A percentile compares a stretch with the other conserved stretches of the same genome.
Evolutionary conservation across 352 stramenopile species (phyloP).

Genomic region (Thraustochytrium sp.): DNA sequence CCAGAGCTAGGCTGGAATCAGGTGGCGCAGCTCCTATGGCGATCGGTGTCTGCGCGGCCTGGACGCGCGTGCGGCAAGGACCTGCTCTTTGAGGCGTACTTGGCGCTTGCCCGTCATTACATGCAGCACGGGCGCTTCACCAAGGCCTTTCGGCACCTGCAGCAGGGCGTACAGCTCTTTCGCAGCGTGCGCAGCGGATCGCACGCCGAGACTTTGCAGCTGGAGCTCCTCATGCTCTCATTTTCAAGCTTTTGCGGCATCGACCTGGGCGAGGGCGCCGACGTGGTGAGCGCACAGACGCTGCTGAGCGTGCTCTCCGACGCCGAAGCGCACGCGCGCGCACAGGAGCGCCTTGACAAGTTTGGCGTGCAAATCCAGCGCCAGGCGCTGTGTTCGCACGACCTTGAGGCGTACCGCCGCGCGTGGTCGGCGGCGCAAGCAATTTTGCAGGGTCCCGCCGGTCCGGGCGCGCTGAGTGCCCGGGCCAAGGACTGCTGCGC

Average conservation of each 20-base stretch:
- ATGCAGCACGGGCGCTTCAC: not conserved
- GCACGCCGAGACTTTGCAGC: not conserved
- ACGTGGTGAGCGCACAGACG: not conserved
- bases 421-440: not conserved
- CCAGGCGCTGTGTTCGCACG: not conserved
- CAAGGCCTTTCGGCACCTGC: not conserved
- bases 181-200: not conserved
- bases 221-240: not conserved
- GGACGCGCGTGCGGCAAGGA: not conserved
- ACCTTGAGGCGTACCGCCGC: not conserved
- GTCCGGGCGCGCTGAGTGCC: not conserved
- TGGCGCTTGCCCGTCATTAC: not conserved
- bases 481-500: not conserved
- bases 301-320: not conserved
- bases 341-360: not conserved
- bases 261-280: not conserved
- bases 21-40: not conserved
- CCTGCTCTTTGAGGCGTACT: conserved; percentile 12
- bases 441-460: not conserved
- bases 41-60: not conserved
- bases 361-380: conserved; percentile 1
- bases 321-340: not conserved
- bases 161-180: not conserved
- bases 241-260: conserved; percentile 5
- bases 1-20: not conserved